Conservation (phyloP, 2,329 filamentous ascomycete species). For the Mycosphaerella sp. region DNA sequence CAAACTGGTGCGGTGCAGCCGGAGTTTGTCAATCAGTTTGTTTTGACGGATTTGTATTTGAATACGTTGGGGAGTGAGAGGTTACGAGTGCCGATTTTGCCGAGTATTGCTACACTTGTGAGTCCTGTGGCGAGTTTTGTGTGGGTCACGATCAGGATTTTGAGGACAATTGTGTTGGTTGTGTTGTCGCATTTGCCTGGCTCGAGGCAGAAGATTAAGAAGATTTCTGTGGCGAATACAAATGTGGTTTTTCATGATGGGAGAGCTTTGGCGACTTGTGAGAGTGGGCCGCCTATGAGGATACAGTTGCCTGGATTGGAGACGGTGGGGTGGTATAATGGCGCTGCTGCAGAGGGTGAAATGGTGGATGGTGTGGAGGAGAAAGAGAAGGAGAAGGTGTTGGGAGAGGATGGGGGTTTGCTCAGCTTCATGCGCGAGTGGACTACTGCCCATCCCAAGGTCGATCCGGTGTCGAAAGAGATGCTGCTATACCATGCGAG, state of each 20-base stretch:
- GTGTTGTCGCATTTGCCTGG: slow-evolving; percentile 53
- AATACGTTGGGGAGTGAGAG: slow-evolving; percentile 45
- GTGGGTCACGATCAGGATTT: slow-evolving; percentile 46
- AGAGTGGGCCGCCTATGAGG: slow-evolving; percentile 63
- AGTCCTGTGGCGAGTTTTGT: slow-evolving; percentile 51
- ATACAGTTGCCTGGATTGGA: slow-evolving; percentile 57
- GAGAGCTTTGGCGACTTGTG: slow-evolving; percentile 61
- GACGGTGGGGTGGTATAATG: slow-evolving; percentile 66
- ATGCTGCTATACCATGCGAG: slow-evolving; percentile 62
- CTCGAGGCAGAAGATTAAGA: slow-evolving; percentile 53
- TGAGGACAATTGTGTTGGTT: slow-evolving; percentile 53
- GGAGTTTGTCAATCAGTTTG: slow-evolving; percentile 62
- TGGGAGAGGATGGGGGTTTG: slow-evolving; percentile 39
- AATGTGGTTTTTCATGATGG: slow-evolving; percentile 61
- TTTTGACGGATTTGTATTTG: slow-evolving; percentile 60
- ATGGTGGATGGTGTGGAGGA: slow-evolving; percentile 26
- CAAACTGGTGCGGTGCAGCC: slow-evolving; percentile 44
- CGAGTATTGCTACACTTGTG: slow-evolving; percentile 61
- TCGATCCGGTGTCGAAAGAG: slow-evolving; percentile 59
- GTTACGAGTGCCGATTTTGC: slow-evolving; percentile 53
- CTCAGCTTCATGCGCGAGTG: slow-evolving; percentile 61
- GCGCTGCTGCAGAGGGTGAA: slow-evolving; percentile 50
- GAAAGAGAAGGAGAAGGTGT: slow-evolving; percentile 12
- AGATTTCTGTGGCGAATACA: slow-evolving; percentile 66
- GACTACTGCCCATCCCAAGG: slow-evolving; percentile 63